A percentile compares a stretch with the other conserved stretches of the same genome.
phyloP scores from a whole-genome alignment of 1,139 yeast genomes.

The Saccharomyces hybrid region DNA sequence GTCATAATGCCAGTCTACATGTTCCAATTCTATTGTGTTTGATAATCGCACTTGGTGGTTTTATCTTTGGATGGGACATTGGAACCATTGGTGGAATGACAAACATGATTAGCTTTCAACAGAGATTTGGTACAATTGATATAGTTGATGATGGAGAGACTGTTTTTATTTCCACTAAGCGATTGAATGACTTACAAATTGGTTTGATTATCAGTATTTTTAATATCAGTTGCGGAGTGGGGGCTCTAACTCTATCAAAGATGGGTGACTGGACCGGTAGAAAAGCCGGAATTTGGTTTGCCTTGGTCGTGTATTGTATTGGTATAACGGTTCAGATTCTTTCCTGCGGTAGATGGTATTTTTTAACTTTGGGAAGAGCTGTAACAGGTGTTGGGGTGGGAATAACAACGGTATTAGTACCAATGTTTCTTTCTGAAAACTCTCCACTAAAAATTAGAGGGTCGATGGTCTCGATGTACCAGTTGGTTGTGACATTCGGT shows the following conservation, averaged over 20 bases:
- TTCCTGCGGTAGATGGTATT: slow-evolving; percentile 40
- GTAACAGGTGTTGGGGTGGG: slow-evolving; percentile 51
- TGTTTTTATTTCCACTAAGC: slow-evolving; percentile 27
- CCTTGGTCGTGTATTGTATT: slow-evolving; percentile 41
- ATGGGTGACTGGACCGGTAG: slow-evolving; percentile 49
- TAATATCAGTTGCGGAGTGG: slow-evolving; percentile 65
- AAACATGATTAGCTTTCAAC: slow-evolving; percentile 46
- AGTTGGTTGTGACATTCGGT: slow-evolving; percentile 48
- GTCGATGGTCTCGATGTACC: slow-evolving; percentile 49
- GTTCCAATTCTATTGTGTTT: slow-evolving; percentile 33
- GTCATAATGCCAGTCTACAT: slow-evolving; percentile 2
- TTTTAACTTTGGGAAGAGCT: slow-evolving; percentile 45
- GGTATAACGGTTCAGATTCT: slow-evolving; percentile 44
- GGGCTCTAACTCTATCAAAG: slow-evolving; percentile 56
- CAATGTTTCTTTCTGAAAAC: slow-evolving; percentile 48
- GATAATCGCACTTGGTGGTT: slow-evolving; percentile 50
- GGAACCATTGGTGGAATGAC: slow-evolving; percentile 67
- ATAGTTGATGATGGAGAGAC: slow-evolving; percentile 13
- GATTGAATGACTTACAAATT: slow-evolving; percentile 39
- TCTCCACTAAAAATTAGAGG: slow-evolving; percentile 50
- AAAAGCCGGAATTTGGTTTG: slow-evolving; percentile 40
- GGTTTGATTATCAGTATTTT: slow-evolving; percentile 58
- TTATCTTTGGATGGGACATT: slow-evolving; percentile 67
- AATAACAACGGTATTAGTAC: slow-evolving; percentile 43
- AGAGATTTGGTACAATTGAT: slow-evolving; percentile 38